phyloP scores from a whole-genome alignment of 495 filamentous ascomycete species.

The Glarea lozoyensis region DNA sequence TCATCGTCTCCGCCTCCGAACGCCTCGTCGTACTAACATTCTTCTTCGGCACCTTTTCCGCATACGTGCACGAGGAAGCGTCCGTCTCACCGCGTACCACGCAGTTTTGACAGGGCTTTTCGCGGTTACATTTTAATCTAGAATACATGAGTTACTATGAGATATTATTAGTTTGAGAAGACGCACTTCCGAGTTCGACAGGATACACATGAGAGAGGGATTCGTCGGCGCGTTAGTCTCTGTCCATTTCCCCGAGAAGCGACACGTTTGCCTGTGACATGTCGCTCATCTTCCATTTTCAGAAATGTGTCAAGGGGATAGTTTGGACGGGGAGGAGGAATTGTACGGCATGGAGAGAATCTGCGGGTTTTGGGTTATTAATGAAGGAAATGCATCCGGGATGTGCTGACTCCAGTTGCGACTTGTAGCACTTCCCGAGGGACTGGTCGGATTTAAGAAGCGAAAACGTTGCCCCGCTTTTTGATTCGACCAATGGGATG shows the following conservation, averaged over 20 bases:
- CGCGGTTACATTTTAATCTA: constrained; percentile 21
- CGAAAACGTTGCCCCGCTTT: too few relatives aligned
- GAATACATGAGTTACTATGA: background rate
- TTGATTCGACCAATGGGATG: too few relatives aligned
- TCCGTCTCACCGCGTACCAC: constrained; percentile 29
- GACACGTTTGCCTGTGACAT: background rate
- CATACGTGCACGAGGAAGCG: constrained; percentile 35
- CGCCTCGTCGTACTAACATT: constrained; percentile 17
- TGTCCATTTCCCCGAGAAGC: constrained; percentile 2
- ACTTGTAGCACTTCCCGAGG: too few relatives aligned
- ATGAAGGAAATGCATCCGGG: too few relatives aligned
- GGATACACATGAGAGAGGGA: constrained; percentile 17
- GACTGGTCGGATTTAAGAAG: too few relatives aligned
- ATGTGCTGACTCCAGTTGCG: too few relatives aligned
- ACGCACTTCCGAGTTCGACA: constrained; percentile 18
- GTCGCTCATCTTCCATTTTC: too few relatives aligned
- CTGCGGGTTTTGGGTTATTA: too few relatives aligned
- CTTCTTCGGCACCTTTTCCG: constrained; percentile 34
- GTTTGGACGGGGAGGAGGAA: too few relatives aligned
- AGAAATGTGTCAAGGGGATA: too few relatives aligned
- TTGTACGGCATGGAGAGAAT: too few relatives aligned
- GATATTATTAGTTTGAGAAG: background rate
- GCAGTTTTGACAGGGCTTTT: constrained; percentile 27
- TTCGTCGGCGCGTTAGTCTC: constrained; percentile 11
- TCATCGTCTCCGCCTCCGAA: constrained; percentile 27